Conservation (phyloP, 2,329 filamentous ascomycete genomes). For the Calonectria fujianensis region DNA sequence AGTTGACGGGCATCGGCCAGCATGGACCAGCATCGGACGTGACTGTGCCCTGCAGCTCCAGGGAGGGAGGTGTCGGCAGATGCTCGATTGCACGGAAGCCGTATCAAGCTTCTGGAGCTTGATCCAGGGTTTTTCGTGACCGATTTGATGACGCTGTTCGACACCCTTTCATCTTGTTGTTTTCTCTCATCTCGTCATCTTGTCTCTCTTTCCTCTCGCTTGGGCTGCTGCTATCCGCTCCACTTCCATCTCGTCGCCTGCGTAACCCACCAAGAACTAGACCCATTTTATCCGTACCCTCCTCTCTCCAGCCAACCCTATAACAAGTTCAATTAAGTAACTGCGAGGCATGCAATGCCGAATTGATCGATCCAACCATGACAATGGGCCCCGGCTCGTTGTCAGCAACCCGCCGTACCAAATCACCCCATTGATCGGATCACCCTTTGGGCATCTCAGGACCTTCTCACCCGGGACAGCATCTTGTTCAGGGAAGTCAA, state of each 20-base stretch:
- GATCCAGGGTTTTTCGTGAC: slow-evolving; percentile 5
- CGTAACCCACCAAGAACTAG: slow-evolving; percentile 8
- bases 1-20: slow-evolving; percentile 12
- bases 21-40: slow-evolving; percentile 17
- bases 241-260: neutral
- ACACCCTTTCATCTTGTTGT: slow-evolving; percentile 15
- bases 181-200: slow-evolving; percentile 28
- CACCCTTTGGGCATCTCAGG: slow-evolving; percentile 1
- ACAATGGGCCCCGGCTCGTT: neutral
- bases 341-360: slow-evolving; percentile 32
- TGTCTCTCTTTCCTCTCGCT: slow-evolving; percentile 33
- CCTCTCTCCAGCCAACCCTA: slow-evolving; percentile 32
- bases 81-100: slow-evolving; percentile 22
- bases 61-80: slow-evolving; percentile 31
- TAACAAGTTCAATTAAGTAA: slow-evolving; percentile 29
- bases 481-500: slow-evolving; percentile 15
- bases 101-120: slow-evolving; percentile 26
- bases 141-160: slow-evolving; percentile 5
- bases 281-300: slow-evolving; percentile 16
- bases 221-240: slow-evolving; percentile 1
- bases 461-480: slow-evolving; percentile 4
- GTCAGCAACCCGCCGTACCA: slow-evolving; percentile 26
- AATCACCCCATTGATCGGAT: slow-evolving; percentile 40
- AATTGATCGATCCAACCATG: slow-evolving; percentile 40
- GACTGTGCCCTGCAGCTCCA: slow-evolving; percentile 20